phyloP scores from a whole-genome alignment of 164 flowering plant genomes.

The Buxus sempervirens region DNA sequence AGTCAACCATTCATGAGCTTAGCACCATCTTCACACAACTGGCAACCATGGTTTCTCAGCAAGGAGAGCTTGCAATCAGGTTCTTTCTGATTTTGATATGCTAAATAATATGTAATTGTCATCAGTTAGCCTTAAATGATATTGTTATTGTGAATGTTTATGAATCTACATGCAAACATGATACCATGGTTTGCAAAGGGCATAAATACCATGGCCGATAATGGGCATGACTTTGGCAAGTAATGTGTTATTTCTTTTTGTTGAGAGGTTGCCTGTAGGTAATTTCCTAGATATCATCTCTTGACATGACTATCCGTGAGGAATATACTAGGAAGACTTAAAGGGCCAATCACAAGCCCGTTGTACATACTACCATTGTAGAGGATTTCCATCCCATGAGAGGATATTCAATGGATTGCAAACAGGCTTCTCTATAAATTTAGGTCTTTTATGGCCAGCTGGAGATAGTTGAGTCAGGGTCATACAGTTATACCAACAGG shows the following conservation, averaged over 20 bases:
- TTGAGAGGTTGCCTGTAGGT: too few relatives aligned
- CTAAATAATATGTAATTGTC: too few relatives aligned
- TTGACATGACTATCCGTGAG: too few relatives aligned
- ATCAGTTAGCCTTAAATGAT: background rate
- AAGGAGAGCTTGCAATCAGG: constrained; percentile 99
- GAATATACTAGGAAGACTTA: too few relatives aligned
- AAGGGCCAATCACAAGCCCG: too few relatives aligned
- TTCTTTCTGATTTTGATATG: background rate
- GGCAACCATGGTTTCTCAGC: constrained; percentile 97
- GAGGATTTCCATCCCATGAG: too few relatives aligned
- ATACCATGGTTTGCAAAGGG: background rate
- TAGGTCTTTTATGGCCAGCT: background rate
- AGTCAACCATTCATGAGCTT: constrained; percentile 91
- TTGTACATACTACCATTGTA: too few relatives aligned
- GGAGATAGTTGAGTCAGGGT: background rate
- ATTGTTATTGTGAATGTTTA: background rate
- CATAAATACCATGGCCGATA: too few relatives aligned
- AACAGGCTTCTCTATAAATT: background rate
- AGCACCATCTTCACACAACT: constrained; percentile 85
- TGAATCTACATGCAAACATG: background rate
- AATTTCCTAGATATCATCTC: too few relatives aligned
- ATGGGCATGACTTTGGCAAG: too few relatives aligned
- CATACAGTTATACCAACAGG: background rate
- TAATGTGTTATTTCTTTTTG: too few relatives aligned
- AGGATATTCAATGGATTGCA: background rate